Evolutionary conservation across 179 eudicot species (phyloP).

Genomic region (Corrigiola litoralis): DNA sequence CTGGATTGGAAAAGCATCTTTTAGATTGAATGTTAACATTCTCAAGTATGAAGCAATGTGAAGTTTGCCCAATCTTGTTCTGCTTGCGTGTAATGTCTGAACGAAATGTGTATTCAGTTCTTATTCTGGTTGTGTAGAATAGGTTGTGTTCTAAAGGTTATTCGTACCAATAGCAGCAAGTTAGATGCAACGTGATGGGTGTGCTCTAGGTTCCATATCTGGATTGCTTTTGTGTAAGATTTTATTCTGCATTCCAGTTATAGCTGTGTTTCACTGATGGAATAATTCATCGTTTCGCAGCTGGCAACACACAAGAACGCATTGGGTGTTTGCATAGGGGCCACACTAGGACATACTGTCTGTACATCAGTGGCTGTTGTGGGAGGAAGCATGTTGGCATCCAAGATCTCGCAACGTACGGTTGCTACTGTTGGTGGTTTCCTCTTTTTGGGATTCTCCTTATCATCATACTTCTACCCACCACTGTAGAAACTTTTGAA

Average conservation of each 20-base stretch:
- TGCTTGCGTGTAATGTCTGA: background rate
- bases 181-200: background rate
- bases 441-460: slow-evolving; percentile 85
- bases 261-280: background rate
- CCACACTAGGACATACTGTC: slow-evolving; percentile 67
- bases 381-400: slow-evolving; percentile 95
- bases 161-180: slow-evolving; percentile 4
- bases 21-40: background rate
- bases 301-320: slow-evolving; percentile 96
- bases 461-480: slow-evolving; percentile 93
- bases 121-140: background rate
- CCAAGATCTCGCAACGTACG: slow-evolving; percentile 87
- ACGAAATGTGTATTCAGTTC: background rate
- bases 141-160: background rate
- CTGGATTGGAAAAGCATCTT: background rate
- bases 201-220: background rate
- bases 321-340: slow-evolving; percentile 86
- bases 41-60: background rate
- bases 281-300: slow-evolving; percentile 32
- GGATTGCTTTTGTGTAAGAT: background rate
- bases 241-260: background rate
- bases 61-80: background rate
- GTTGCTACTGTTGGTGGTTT: slow-evolving; percentile 93
- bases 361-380: slow-evolving; percentile 92
- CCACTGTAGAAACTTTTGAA: slow-evolving; percentile 43